Conservation (phyloP, 129 eudicot genomes). For the Helianthus tuberosus region DNA sequence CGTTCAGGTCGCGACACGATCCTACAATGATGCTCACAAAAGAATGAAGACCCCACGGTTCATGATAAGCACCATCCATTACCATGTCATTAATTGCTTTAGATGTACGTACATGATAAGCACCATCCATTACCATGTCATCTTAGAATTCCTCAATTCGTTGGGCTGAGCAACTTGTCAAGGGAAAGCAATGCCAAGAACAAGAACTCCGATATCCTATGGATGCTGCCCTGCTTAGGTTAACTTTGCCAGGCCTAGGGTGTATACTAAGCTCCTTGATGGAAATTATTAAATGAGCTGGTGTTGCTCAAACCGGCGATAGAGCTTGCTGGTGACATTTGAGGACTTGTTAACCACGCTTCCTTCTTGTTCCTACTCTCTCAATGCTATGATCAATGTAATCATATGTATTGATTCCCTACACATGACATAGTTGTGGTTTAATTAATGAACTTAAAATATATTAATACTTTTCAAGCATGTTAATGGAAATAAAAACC, state of each 20-base stretch:
- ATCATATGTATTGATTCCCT: constrained; percentile 98
- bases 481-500: background rate
- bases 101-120: too few species aligned
- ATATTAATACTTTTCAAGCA: background rate
- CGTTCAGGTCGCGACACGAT: too few species aligned
- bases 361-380: constrained; percentile 93
- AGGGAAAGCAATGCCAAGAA: too few species aligned
- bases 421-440: background rate
- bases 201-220: too few species aligned
- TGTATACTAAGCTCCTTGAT: constrained; percentile 94
- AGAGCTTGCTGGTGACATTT: constrained; percentile 94
- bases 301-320: constrained; percentile 90
- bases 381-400: constrained; percentile 72
- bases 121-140: too few species aligned
- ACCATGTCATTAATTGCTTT: too few species aligned
- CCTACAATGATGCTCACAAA: too few species aligned
- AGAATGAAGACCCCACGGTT: too few species aligned
- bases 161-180: too few species aligned
- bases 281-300: constrained; percentile 83
- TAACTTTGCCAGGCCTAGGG: constrained; percentile 29
- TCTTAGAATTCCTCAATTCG: too few species aligned
- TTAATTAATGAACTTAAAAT: background rate
- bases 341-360: constrained; percentile 90
- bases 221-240: too few species aligned
- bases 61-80: too few species aligned